Evolutionary conservation across 176 grass and related monocot genomes (phyloP).

Genomic region (maize (Zea mays)): DNA sequence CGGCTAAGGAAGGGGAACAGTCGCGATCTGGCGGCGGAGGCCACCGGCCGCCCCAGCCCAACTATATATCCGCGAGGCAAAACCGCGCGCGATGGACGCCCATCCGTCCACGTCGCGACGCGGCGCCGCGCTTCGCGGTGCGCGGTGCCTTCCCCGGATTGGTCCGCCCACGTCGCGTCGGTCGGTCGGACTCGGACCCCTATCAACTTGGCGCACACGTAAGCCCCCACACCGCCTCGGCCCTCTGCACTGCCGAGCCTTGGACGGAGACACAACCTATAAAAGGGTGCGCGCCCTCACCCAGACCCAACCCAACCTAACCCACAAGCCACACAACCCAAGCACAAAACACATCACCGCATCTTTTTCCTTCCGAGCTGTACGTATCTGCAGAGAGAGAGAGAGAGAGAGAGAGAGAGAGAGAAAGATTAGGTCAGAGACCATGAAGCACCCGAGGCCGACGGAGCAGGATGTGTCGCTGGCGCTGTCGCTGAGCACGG

Average conservation of each 20-base stretch:
- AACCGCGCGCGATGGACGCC: neutral
- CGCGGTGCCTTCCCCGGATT: constrained; percentile 13
- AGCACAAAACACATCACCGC: neutral
- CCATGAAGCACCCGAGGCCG: constrained; percentile 28
- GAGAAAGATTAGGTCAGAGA: neutral
- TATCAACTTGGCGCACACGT: constrained; percentile 35
- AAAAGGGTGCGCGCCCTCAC: neutral
- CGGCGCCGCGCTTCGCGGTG: constrained; percentile 26
- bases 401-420: neutral
- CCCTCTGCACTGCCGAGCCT: neutral
- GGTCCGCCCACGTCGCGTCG: neutral
- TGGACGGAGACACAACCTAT: neutral
- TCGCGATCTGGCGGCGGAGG: too few species aligned
- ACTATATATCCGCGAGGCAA: too few species aligned
- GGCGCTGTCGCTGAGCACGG: constrained; percentile 39
- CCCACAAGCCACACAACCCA: neutral
- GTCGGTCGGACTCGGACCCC: neutral
- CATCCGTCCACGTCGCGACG: constrained; percentile 33
- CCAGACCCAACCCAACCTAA: too few species aligned
- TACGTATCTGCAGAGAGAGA: neutral
- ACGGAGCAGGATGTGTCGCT: constrained; percentile 26
- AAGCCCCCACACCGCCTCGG: neutral
- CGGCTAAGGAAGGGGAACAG: too few species aligned
- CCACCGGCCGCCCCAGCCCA: too few species aligned
- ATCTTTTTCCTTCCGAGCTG: neutral